These are phyloP conservation scores for Annulohypoxylon stygium DNA, from an alignment of 495 filamentous ascomycete genomes.

Conservation along the genomic window DNA sequence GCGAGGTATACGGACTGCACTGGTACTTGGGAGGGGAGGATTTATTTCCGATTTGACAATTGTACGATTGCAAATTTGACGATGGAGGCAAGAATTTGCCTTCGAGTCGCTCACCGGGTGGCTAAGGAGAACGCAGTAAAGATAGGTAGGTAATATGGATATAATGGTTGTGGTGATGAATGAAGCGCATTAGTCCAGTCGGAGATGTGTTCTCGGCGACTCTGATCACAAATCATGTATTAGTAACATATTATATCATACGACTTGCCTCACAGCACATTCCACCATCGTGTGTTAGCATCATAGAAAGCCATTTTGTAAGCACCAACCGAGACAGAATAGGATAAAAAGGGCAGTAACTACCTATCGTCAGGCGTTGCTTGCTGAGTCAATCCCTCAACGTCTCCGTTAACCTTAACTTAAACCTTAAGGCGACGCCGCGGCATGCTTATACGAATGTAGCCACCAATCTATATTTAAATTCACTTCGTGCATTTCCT, in stretches of 20 bases:
- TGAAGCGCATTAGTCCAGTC: not conserved
- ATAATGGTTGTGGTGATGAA: not conserved
- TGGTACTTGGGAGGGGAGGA: no score
- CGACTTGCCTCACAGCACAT: not conserved
- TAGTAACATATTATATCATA: not conserved
- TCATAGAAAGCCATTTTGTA: not conserved
- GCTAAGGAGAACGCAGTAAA: not conserved
- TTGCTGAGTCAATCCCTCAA: slow-evolving; percentile 7
- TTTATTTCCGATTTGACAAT: not conserved
- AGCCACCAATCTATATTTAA: not conserved
- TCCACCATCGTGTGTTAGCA: slow-evolving; percentile 7
- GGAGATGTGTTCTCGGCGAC: not conserved
- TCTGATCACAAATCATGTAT: not conserved
- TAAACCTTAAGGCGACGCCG: slow-evolving; percentile 1
- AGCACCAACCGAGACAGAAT: not conserved
- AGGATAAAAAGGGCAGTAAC: not conserved
- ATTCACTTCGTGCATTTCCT: not conserved
- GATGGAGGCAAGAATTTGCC: not conserved
- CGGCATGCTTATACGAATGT: not conserved
- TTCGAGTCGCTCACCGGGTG: not conserved
- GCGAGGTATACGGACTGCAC: no score
- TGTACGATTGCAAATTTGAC: not conserved
- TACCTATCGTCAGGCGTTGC: not conserved
- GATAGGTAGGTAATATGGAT: not conserved
- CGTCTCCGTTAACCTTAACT: not conserved